Evolutionary conservation across 768 basidiomycete species (phyloP), one percentile per base, ranked within the genome.

Genomic region (Kwoniella mangroviensis): DNA sequence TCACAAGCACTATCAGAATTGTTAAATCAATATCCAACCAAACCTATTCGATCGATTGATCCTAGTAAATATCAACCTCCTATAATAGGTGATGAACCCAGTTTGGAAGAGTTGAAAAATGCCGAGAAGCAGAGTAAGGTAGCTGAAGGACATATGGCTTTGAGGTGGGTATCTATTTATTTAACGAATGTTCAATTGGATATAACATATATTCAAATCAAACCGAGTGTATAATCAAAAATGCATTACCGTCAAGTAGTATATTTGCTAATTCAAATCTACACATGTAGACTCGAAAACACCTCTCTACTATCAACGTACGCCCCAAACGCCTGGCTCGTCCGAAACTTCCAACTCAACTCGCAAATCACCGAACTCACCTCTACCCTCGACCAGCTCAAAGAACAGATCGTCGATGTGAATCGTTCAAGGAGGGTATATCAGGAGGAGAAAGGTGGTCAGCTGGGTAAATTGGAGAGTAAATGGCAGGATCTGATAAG

Each of bases 401-500:
- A 90, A 81, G 87, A 92, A 79, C 81, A 89, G 60, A 92, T 92
- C 0, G 90, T 91, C 0, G 92, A 92, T 67, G 86, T 98, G 69
- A 98, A 98, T 80, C 87, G 96, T 59, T 89, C 91, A 67, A 87
- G 95, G 63, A 93, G 95, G 86, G 93, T 94, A 82, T 85, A 84
- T 57, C 79, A 98, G 91, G 92, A 91, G 55, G 88, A 86, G 10
- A 85, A 90, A 21, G 94, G 94, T 63, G 86, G 88, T 61, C 92
- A 94, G 76, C 85, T 98, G 68, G 91, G 89, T 34, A 85, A 88
- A 10, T 84, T 97, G 69, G 94, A 98, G 84, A 91, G 88, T 45
- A 87, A 90, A 71, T 98, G 95, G 95, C 95, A 93, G 22, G 92
- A 94, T 83, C 86, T 98, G 57, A 90, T 98, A 66, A 94, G 93